Conservation (phyloP, 1,139 yeast species). For the Suhomyces ambrosiae region DNA sequence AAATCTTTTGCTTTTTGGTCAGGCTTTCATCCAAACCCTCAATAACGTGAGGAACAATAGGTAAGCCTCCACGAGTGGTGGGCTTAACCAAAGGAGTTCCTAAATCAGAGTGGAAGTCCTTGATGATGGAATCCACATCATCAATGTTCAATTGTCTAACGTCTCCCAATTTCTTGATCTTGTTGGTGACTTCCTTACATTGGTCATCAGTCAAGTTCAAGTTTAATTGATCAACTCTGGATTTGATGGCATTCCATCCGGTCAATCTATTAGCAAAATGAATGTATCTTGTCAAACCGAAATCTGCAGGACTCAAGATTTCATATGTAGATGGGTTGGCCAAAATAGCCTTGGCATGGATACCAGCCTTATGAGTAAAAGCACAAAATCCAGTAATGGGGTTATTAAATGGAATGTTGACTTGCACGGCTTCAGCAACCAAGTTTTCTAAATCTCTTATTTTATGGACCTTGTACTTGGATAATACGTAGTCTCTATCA, state of each 20-base stretch:
- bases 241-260: conserved; percentile 98
- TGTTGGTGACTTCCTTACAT: conserved; percentile 89
- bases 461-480: conserved; percentile 95
- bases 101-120: conserved; percentile 82
- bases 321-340: conserved; percentile 99
- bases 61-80: conserved; percentile 14
- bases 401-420: conserved; percentile 95
- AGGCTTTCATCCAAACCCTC: conserved; percentile 22
- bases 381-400: conserved; percentile 99
- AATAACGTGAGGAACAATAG: conserved; percentile 22
- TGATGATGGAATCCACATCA: conserved; percentile 95
- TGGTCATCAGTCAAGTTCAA: conserved; percentile 88
- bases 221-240: conserved; percentile 96
- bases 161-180: conserved; percentile 93
- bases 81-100: conserved; percentile 32
- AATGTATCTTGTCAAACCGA: conserved; percentile 92
- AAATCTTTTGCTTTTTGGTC: conserved; percentile 12
- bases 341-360: conserved; percentile 96
- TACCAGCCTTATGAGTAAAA: conserved; percentile 98
- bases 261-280: conserved; percentile 97
- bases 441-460: conserved; percentile 92
- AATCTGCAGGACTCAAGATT: conserved; percentile 91
- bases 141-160: conserved; percentile 93
- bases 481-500: conserved; percentile 91
- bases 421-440: conserved; percentile 97